A percentile compares a stretch with the other conserved stretches of the same genome.
phyloP scores from a whole-genome alignment of 805 yeast species.

The Tetrapisispora phaffii region DNA sequence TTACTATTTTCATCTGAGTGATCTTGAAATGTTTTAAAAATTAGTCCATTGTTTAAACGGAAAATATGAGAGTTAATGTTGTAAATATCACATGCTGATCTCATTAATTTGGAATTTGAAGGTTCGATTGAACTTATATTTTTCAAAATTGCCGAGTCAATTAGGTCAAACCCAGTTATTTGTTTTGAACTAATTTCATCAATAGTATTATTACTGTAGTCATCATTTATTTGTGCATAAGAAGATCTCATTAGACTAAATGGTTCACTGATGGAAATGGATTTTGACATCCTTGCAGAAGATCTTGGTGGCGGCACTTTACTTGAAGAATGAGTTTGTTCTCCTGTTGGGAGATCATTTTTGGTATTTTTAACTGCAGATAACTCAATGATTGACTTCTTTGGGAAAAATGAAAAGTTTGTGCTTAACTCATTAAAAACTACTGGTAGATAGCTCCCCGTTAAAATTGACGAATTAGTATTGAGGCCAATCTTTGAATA shows the following conservation, averaged over 20 bases:
- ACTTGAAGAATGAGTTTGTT: not conserved
- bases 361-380: conserved; percentile 24
- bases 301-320: conserved; percentile 17
- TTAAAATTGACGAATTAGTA: conserved; percentile 42
- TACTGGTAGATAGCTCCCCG: conserved; percentile 57
- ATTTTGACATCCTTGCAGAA: conserved; percentile 13
- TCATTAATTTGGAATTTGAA: conserved; percentile 39
- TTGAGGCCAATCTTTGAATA: conserved; percentile 35
- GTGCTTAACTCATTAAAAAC: conserved; percentile 51
- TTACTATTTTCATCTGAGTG: conserved; percentile 1
- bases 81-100: conserved; percentile 51
- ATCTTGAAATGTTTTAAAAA: conserved; percentile 47
- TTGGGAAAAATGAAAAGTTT: conserved; percentile 47
- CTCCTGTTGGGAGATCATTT: not conserved
- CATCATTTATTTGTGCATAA: not conserved
- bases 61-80: conserved; percentile 51
- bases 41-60: conserved; percentile 44
- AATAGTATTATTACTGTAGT: not conserved
- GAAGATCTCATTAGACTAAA: conserved; percentile 2
- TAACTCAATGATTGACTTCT: conserved; percentile 44
- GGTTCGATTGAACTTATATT: conserved; percentile 20
- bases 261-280: conserved; percentile 9
- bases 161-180: conserved; percentile 39
- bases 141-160: conserved; percentile 32
- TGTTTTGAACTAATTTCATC: conserved; percentile 7